A percentile compares a stretch with the other conserved stretches of the same genome.
These are phyloP conservation scores for Diutina mesorugosa DNA, from an alignment of 1,139 yeast species.

Conservation along the genomic window DNA sequence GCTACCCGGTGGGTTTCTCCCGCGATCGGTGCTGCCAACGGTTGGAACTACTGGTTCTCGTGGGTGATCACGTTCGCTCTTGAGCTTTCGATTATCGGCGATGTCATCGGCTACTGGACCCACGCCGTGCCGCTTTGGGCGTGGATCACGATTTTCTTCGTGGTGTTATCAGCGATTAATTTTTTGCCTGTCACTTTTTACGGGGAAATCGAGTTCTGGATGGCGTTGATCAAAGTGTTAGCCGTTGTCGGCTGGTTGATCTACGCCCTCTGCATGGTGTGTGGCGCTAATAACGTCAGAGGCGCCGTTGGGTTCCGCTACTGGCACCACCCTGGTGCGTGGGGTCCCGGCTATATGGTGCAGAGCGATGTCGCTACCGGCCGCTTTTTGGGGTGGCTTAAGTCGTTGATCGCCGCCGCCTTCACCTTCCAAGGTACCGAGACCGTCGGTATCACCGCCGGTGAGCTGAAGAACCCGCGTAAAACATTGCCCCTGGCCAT, in stretches of 20 bases:
- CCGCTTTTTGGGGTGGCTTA: slow-evolving; percentile 54
- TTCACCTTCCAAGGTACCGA: slow-evolving; percentile 78
- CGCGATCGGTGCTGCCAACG: slow-evolving; percentile 11
- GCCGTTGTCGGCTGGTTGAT: neutral
- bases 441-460: slow-evolving; percentile 78
- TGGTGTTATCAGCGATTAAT: slow-evolving; percentile 9
- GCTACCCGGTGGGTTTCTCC: slow-evolving; percentile 26
- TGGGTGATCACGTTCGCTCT: slow-evolving; percentile 16
- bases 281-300: slow-evolving; percentile 51
- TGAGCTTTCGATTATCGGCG: slow-evolving; percentile 11
- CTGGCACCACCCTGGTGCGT: slow-evolving; percentile 91
- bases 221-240: neutral
- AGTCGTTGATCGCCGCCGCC: slow-evolving; percentile 53
- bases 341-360: slow-evolving; percentile 46
- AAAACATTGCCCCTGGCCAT: slow-evolving; percentile 77
- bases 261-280: slow-evolving; percentile 20
- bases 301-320: slow-evolving; percentile 77
- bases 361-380: slow-evolving; percentile 33
- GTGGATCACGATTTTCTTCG: slow-evolving; percentile 9
- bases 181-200: slow-evolving; percentile 13
- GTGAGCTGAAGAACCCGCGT: slow-evolving; percentile 74
- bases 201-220: slow-evolving; percentile 12
- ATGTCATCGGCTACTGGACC: slow-evolving; percentile 10
- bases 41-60: slow-evolving; percentile 14
- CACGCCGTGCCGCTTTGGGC: slow-evolving; percentile 5